Percentiles rank a stretch among this genome's conserved stretches.
phyloP scores from a whole-genome alignment of 345 rosid genomes.

The Xanthoceras sorbifolium region DNA sequence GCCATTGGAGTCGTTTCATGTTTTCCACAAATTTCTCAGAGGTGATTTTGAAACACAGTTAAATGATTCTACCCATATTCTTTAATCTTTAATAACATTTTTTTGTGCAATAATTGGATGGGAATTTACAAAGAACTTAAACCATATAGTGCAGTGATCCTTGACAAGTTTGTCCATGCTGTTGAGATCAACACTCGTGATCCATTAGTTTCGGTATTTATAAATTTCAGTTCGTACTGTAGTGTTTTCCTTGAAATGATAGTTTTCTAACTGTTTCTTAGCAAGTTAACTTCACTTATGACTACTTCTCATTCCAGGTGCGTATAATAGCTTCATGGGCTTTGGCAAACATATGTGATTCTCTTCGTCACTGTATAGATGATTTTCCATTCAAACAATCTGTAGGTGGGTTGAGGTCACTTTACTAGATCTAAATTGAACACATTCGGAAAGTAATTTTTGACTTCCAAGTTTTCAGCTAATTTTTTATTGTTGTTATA shows the following conservation, averaged over 20 bases:
- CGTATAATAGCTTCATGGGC: constrained; percentile 95
- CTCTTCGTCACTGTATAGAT: constrained; percentile 56
- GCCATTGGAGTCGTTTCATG: constrained; percentile 91
- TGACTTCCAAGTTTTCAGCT: constrained; percentile 19
- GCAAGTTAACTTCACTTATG: constrained; percentile 20
- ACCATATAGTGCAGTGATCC: constrained; percentile 71
- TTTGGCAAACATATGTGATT: constrained; percentile 87
- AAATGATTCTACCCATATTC: constrained; percentile 2
- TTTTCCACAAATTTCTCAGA: constrained; percentile 64
- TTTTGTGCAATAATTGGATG: constrained; percentile 21
- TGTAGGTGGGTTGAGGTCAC: constrained; percentile 35
- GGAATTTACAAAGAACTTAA: constrained; percentile 40
- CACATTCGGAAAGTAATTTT: not conserved
- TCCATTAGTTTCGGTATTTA: constrained; percentile 69
- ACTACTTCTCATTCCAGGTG: constrained; percentile 53
- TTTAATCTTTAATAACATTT: constrained; percentile 12
- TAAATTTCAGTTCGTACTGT: constrained; percentile 18
- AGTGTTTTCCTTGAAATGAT: constrained; percentile 9
- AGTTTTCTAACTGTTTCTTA: constrained; percentile 18
- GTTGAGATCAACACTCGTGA: constrained; percentile 70
- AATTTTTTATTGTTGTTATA: constrained; percentile 23
- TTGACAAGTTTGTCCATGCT: constrained; percentile 70
- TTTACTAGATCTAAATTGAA: not conserved
- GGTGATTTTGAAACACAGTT: constrained; percentile 46
- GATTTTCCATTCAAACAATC: constrained; percentile 41